Conservation (phyloP, 1,284 basidiomycete genomes). For the Ceratobasidium sp. region DNA sequence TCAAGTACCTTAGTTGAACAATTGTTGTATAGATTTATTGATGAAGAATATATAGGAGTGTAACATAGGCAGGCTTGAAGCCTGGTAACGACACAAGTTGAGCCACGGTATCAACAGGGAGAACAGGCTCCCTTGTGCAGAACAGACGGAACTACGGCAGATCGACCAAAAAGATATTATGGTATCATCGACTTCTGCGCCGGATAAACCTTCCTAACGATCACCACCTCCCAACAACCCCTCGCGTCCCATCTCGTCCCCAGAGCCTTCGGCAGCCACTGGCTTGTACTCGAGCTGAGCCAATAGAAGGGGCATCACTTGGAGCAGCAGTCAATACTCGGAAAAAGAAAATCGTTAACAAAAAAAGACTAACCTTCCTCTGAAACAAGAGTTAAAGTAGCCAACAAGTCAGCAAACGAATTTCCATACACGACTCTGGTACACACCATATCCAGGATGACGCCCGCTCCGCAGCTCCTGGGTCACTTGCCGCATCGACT, state of each 20-base stretch:
- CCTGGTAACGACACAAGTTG: not conserved
- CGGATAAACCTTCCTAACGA: conserved; percentile 15
- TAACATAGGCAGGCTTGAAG: conserved; percentile 4
- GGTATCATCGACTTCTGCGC: not conserved
- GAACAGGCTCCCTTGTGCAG: not conserved
- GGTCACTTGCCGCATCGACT: conserved; percentile 86
- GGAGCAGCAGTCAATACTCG: conserved; percentile 9
- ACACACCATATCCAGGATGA: conserved; percentile 76
- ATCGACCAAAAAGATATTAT: conserved; percentile 9
- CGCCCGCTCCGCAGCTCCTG: conserved; percentile 80
- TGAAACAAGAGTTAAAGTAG: not conserved
- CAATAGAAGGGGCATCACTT: conserved; percentile 76
- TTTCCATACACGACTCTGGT: too few species aligned
- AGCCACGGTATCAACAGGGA: conserved; percentile 4
- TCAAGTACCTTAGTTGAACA: conserved; percentile 25
- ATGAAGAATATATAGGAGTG: conserved; percentile 24
- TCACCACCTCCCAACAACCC: conserved; percentile 7
- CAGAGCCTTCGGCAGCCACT: conserved; percentile 34
- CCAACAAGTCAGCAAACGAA: not conserved
- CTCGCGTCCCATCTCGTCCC: conserved; percentile 36
- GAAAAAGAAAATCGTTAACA: not conserved
- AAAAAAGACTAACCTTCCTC: conserved; percentile 67
- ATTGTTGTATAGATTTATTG: conserved; percentile 38
- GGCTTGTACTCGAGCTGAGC: conserved; percentile 72
- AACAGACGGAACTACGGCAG: not conserved